Evolutionary conservation across 768 basidiomycete species (phyloP), one percentile per base, ranked within the genome.

Genomic region (Pleurotus pulmonarius): DNA sequence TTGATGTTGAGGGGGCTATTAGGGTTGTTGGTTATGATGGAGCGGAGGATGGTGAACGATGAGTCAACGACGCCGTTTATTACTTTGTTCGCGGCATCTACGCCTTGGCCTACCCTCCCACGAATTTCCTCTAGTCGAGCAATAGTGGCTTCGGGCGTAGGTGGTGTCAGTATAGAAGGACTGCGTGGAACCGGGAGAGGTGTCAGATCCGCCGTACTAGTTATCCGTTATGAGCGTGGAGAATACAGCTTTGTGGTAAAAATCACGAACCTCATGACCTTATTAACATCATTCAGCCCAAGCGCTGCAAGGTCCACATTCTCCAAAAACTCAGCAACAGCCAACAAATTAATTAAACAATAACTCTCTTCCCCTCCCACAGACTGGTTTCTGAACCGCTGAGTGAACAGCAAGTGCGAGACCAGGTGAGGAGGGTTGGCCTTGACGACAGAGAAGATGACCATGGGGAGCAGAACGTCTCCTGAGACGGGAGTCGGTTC

Each of bases 401-500:
- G 77, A 37, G 85, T 78, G 73, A 80, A 80, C 58, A 87, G 71
- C 59, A 95, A 65, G 73, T 87, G 79, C 62, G 90, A 77, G 60
- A 94, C 75, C 0, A 98, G 80, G 57, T 85, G 86, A 0, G 85
- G 77, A 1, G 97, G 96, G 66, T 98, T 98, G 11, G 91, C 79
- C 69, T 92, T 93, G 64, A 98, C 94, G 41, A 97, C 92, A 1
- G 94, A 85, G 65, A 89, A 97, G 47, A 98, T 99, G 68, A 98
- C 86, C 58, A 98, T 72, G 0, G 96, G 96, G 13, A 99, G 81
- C 39, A 99, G 86, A 41, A 97, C 81, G 64, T 98, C 96, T 1
- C 93, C 92, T 0, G 88, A 90, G 3, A 90, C 83, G 4, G 82
- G 83, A 1, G 82, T 85, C 0, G 76, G 66, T 9, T 68, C 65